Conservation (phyloP, 768 basidiomycete species). For the Leccinum arenicola region DNA sequence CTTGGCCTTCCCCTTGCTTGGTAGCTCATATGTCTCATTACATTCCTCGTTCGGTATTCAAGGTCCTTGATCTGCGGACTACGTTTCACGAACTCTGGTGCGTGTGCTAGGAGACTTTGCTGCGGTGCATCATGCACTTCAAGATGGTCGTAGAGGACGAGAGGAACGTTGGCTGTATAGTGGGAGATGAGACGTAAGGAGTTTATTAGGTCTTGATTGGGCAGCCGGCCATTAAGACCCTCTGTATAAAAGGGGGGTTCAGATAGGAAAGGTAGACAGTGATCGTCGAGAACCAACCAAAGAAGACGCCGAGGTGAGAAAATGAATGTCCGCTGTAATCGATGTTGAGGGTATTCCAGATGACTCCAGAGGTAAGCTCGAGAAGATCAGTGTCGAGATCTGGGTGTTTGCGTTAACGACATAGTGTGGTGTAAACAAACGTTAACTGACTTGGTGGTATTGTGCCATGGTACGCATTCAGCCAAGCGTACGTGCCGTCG, state of each 20-base stretch:
- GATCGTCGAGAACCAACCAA: slow-evolving; percentile 52
- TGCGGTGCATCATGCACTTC: slow-evolving; percentile 44
- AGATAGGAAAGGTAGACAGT: slow-evolving; percentile 1
- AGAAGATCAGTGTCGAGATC: slow-evolving; percentile 68
- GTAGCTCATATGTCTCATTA: slow-evolving; percentile 67
- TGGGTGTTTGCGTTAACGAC: slow-evolving; percentile 26
- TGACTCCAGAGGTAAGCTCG: slow-evolving; percentile 71
- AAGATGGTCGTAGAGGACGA: slow-evolving; percentile 77
- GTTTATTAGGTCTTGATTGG: slow-evolving; percentile 94
- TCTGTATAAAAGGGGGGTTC: slow-evolving; percentile 46
- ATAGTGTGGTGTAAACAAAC: background rate
- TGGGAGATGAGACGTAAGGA: slow-evolving; percentile 71
- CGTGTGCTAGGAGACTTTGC: slow-evolving; percentile 38
- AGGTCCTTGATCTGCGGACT: slow-evolving; percentile 48
- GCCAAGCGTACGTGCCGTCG: slow-evolving; percentile 93
- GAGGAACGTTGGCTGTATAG: slow-evolving; percentile 72
- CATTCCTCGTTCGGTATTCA: slow-evolving; percentile 58
- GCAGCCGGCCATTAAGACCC: slow-evolving; percentile 90
- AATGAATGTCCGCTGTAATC: slow-evolving; percentile 98
- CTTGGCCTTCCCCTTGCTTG: slow-evolving; percentile 79
- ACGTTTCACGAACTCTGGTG: slow-evolving; percentile 44
- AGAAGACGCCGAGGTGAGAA: slow-evolving; percentile 92
- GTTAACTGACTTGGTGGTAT: slow-evolving; percentile 59
- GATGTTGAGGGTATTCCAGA: slow-evolving; percentile 93
- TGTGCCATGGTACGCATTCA: slow-evolving; percentile 76